Percentiles rank a stretch among this genome's conserved stretches.
These are phyloP conservation scores for Cryptococcus maquisensis DNA, from an alignment of 1,284 basidiomycete genomes.

Conservation along the genomic window DNA sequence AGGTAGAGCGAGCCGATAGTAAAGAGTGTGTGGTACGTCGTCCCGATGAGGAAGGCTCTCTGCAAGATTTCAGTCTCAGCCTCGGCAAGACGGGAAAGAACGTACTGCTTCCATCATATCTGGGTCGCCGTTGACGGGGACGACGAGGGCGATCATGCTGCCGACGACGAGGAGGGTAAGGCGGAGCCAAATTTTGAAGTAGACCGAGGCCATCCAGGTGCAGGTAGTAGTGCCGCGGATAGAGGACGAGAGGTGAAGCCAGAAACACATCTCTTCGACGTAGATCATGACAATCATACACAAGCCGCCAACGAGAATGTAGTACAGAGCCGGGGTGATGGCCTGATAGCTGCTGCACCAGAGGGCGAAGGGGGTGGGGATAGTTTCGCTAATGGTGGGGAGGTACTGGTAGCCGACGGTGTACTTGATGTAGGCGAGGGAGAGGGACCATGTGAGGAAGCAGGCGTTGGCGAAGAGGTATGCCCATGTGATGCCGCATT, in stretches of 20 bases:
- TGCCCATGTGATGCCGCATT: slow-evolving; percentile 10
- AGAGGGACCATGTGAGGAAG: slow-evolving; percentile 5
- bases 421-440: slow-evolving; percentile 11
- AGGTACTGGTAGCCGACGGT: slow-evolving; percentile 4
- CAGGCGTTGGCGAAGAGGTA: slow-evolving; percentile 1
- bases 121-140: neutral
- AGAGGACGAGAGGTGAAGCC: slow-evolving; percentile 7
- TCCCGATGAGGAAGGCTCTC: slow-evolving; percentile 5
- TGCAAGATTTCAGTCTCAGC: neutral
- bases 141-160: neutral
- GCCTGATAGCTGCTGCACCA: slow-evolving; percentile 6
- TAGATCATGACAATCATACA: slow-evolving; percentile 1
- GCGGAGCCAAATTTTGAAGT: slow-evolving; percentile 11
- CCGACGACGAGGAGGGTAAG: neutral
- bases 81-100: neutral
- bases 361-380: slow-evolving; percentile 3
- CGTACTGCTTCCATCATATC: neutral
- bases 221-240: slow-evolving; percentile 5
- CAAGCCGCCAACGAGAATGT: slow-evolving; percentile 4
- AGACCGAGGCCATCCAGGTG: slow-evolving; percentile 5
- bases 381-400: neutral
- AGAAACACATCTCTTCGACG: slow-evolving; percentile 10
- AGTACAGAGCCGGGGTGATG: slow-evolving; percentile 4
- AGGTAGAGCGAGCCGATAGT: slow-evolving; percentile 12
- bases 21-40: slow-evolving; percentile 3